Conservation (phyloP, 257 asterid genomes). For the Scutellaria minor region DNA sequence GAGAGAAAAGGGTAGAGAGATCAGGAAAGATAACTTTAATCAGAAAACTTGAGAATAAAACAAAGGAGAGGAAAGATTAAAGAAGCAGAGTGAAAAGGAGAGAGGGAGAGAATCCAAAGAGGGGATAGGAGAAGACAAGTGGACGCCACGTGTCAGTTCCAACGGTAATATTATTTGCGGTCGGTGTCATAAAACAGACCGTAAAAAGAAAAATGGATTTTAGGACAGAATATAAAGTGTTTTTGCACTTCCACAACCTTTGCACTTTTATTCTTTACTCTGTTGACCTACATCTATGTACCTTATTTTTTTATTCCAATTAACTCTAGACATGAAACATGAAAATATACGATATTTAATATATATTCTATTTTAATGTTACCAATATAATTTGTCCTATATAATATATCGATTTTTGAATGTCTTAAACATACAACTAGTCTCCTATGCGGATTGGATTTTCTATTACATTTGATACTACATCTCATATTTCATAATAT, state of each 20-base stretch:
- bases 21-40: background rate
- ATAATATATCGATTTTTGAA: too few relatives aligned
- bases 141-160: conserved; percentile 45
- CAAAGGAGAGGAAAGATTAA: background rate
- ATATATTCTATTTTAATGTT: too few relatives aligned
- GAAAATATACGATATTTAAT: too few relatives aligned
- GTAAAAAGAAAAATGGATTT: too few relatives aligned
- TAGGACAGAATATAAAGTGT: conserved; percentile 13
- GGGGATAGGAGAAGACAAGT: conserved; percentile 47
- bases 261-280: background rate
- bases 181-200: conserved; percentile 37
- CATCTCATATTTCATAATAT: too few relatives aligned
- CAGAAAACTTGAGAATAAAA: conserved; percentile 3
- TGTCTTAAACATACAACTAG: too few relatives aligned
- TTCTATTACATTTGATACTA: too few relatives aligned
- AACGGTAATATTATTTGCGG: conserved; percentile 56
- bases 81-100: background rate
- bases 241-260: conserved; percentile 12
- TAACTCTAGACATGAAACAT: too few relatives aligned
- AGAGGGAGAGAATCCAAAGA: conserved; percentile 55
- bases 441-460: too few relatives aligned
- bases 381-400: too few relatives aligned
- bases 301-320: too few relatives aligned
- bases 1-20: background rate
- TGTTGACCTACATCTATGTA: too few relatives aligned